Base-by-base conservation (phyloP, 371 early-diverging fungal genomes). In the Lichtheimia ramosa region DNA sequence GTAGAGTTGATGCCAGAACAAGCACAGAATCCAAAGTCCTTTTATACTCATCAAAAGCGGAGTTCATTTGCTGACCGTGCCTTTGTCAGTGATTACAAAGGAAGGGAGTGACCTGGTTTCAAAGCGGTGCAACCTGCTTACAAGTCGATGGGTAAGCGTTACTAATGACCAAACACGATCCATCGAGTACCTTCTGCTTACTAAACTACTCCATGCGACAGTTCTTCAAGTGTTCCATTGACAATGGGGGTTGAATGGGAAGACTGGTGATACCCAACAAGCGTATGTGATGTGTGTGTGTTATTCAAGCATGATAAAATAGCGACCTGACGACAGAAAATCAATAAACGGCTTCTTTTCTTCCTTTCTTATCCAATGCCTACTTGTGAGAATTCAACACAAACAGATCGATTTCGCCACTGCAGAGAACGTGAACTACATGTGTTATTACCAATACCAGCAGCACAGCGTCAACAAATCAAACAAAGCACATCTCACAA, bases 401-500 rank as follows among this genome's bases (percentile, higher is more conserved):
- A 59, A 46, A 59, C 60, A 13, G 39, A 59, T 25, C 13, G 10
- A 13, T 14, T 16, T 28, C 24, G 48, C 10, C 21, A 53, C 14
- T 43, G 15, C 7, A 43, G 23, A 5, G 24, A 18, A 15, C 34
- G 40, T 12, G 39, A 48, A 7, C 27, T 59, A 15, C 18, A 20
- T 0, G 10, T 53, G 27, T n/a, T 15, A 0, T 18, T 53, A 3
- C 10, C 46, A 46, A 12, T 53, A 15, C 13, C 28, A 10, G 16
- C 14, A 5, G n/a, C 15, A 39, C 42, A 25, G 2, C 34, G 24
- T 14, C 42, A 48, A 5, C 24, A 23, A 14, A 8, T 51, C n/a
- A 16, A 21, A n/a, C 14, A 18, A 10, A 41, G 21, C 8, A 48
- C 34, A 34, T 34, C 20, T 20, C 21, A 3, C 16, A 14, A 40